Conservation (phyloP, 2,329 filamentous ascomycete genomes). For the Fusarium sp. region DNA sequence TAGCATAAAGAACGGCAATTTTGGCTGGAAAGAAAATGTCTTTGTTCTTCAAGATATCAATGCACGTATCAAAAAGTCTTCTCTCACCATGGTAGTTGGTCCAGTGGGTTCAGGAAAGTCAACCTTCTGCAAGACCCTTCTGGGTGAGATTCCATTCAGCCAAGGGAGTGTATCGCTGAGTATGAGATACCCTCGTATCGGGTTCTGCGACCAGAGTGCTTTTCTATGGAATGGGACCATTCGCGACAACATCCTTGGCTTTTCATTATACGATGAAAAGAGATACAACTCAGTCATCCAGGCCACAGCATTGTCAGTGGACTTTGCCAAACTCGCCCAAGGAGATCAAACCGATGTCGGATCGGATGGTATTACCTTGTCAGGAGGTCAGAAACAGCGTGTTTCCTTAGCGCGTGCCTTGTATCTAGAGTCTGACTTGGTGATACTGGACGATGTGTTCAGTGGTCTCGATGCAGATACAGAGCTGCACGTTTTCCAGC, state of each 20-base stretch:
- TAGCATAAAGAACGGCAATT: slow-evolving; percentile 9
- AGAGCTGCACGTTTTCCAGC: slow-evolving; percentile 52
- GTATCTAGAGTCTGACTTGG: slow-evolving; percentile 51
- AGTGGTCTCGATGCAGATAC: slow-evolving; percentile 56
- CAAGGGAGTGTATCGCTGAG: slow-evolving; percentile 20
- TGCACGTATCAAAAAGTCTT: slow-evolving; percentile 1
- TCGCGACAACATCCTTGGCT: slow-evolving; percentile 50
- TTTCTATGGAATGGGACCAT: slow-evolving; percentile 48
- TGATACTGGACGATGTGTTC: slow-evolving; percentile 56
- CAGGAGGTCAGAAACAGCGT: slow-evolving; percentile 52
- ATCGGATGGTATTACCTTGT: slow-evolving; percentile 51
- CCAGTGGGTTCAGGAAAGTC: slow-evolving; percentile 49
- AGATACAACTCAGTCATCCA: slow-evolving; percentile 47
- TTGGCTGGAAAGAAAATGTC: slow-evolving; percentile 38
- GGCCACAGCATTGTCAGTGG: slow-evolving; percentile 44
- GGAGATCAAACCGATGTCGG: slow-evolving; percentile 51
- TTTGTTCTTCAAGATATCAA: slow-evolving; percentile 29
- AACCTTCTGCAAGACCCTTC: slow-evolving; percentile 48
- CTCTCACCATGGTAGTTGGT: slow-evolving; percentile 48
- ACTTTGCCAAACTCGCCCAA: slow-evolving; percentile 44
- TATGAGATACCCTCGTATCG: slow-evolving; percentile 30
- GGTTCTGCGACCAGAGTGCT: slow-evolving; percentile 45
- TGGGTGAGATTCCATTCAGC: slow-evolving; percentile 38
- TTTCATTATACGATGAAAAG: slow-evolving; percentile 40
- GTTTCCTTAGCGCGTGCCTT: slow-evolving; percentile 55